Percentiles rank a stretch among this genome's conserved stretches.
These are phyloP conservation scores for Solanum dulcamara DNA, from an alignment of 257 asterid species.

Conservation along the genomic window DNA sequence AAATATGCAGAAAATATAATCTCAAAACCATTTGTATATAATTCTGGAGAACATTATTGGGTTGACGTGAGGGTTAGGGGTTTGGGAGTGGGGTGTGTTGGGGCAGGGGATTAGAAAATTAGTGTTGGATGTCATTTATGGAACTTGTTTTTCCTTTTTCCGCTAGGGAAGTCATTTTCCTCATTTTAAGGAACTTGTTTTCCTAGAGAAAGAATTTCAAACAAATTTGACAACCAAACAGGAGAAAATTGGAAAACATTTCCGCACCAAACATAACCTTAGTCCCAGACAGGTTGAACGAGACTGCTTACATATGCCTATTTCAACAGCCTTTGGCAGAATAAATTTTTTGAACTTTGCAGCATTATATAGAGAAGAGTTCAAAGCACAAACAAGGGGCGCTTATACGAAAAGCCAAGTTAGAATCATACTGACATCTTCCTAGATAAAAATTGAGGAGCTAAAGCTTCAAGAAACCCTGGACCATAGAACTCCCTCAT, in stretches of 20 bases:
- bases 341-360: not conserved
- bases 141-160: not conserved
- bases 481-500: conserved; percentile 73
- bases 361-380: not conserved
- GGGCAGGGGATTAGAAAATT: not conserved
- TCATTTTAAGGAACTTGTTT: not conserved
- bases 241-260: not conserved
- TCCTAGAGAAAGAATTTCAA: not conserved
- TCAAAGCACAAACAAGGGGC: not conserved
- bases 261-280: not conserved
- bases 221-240: not conserved
- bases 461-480: conserved; percentile 60
- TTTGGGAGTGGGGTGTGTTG: not conserved
- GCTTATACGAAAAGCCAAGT: not conserved
- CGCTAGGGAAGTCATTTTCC: not conserved
- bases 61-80: not conserved
- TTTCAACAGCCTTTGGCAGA: not conserved
- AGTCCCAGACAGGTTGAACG: not conserved
- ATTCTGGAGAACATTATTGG: not conserved
- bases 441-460: conserved; percentile 73
- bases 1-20: not conserved
- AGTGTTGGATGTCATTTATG: not conserved
- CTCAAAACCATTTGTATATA: not conserved
- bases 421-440: conserved; percentile 56
- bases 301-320: not conserved